Evolutionary conservation across 1,284 basidiomycete species (phyloP).

Genomic region (Thecaphora frezii): DNA sequence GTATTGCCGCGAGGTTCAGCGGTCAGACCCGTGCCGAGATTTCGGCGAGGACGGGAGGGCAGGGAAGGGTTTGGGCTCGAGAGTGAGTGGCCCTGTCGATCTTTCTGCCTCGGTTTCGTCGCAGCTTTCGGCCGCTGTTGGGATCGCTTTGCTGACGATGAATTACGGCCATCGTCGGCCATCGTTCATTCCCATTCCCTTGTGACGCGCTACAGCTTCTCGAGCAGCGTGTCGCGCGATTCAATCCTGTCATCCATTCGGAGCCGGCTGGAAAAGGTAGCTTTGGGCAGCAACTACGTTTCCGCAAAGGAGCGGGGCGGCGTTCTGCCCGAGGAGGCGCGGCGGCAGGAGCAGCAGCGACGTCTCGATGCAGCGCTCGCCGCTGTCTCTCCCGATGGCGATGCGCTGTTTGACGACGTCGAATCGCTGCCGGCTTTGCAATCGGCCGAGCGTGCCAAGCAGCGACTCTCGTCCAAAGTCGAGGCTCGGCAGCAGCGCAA

Average conservation of each 20-base stretch:
- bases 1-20: not conserved
- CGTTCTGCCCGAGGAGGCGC: slow-evolving; percentile 42
- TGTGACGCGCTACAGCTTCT: slow-evolving; percentile 10
- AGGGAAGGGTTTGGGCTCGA: not conserved
- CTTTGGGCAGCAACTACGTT: slow-evolving; percentile 22
- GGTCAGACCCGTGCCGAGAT: not conserved
- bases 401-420: slow-evolving; percentile 44
- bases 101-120: slow-evolving; percentile 13
- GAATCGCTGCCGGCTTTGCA: slow-evolving; percentile 32
- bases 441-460: slow-evolving; percentile 20
- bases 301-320: slow-evolving; percentile 31
- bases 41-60: not conserved
- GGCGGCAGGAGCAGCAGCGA: slow-evolving; percentile 27
- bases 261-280: slow-evolving; percentile 25
- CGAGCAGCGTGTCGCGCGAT: slow-evolving; percentile 13
- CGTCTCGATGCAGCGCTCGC: slow-evolving; percentile 42
- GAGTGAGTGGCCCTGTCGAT: not conserved
- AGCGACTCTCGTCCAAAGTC: slow-evolving; percentile 29
- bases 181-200: not conserved
- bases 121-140: not conserved
- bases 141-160: too few species aligned
- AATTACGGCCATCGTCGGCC: not conserved
- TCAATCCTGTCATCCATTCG: slow-evolving; percentile 20
- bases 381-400: slow-evolving; percentile 45
- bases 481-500: slow-evolving; percentile 41